Percentiles rank a stretch among this genome's conserved stretches.
phyloP scores from a whole-genome alignment of 2,329 filamentous ascomycete species.

The Epichloe hybrida region DNA sequence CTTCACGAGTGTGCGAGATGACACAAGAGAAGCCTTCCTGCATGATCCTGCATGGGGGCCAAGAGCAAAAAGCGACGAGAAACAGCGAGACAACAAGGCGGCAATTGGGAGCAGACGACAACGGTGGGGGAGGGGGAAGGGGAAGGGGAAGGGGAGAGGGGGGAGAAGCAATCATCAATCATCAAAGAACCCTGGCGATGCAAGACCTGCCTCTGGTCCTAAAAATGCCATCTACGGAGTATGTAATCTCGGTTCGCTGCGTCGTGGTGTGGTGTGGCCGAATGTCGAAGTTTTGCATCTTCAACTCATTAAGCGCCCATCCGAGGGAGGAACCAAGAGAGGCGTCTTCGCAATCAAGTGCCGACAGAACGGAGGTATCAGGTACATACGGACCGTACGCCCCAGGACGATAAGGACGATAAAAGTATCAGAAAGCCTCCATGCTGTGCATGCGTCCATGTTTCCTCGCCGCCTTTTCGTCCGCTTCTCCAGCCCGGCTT shows the following conservation, averaged over 20 bases:
- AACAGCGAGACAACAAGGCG: neutral
- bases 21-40: neutral
- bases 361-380: neutral
- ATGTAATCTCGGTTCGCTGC: too few species aligned
- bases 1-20: neutral
- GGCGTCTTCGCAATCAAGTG: neutral
- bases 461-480: slow-evolving; percentile 1
- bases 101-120: too few species aligned
- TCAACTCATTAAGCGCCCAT: neutral
- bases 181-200: neutral
- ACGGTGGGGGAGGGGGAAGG: too few species aligned
- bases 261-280: too few species aligned
- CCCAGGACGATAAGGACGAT: too few species aligned
- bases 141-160: too few species aligned
- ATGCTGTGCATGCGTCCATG: too few species aligned
- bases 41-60: neutral
- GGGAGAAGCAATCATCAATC: too few species aligned
- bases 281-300: too few species aligned
- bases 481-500: neutral
- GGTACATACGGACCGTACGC: too few species aligned
- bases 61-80: neutral
- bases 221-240: too few species aligned
- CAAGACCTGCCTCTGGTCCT: neutral
- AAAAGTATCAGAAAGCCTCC: too few species aligned
- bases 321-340: neutral